Conservation (phyloP, 2,329 filamentous ascomycete genomes). For the Paradendryphiella salina region DNA sequence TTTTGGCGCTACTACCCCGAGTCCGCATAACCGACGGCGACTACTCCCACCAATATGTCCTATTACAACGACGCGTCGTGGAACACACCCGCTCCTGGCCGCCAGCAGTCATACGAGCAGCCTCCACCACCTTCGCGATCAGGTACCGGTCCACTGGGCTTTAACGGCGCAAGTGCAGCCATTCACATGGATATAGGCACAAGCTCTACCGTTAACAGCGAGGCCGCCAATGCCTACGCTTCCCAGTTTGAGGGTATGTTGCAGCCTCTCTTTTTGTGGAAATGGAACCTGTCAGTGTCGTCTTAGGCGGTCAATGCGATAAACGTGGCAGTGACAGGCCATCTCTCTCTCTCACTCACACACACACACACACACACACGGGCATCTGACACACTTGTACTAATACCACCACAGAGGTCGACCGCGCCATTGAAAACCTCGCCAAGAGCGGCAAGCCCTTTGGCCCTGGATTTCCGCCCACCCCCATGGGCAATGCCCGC, state of each 20-base stretch:
- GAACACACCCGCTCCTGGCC: slow-evolving; percentile 62
- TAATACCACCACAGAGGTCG: slow-evolving; percentile 70
- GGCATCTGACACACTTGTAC: slow-evolving; percentile 1
- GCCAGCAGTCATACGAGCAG: slow-evolving; percentile 73
- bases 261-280: not conserved
- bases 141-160: slow-evolving; percentile 55
- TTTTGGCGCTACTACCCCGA: slow-evolving; percentile 19
- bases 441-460: slow-evolving; percentile 96
- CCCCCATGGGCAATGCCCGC: slow-evolving; percentile 59
- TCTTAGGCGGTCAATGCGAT: not conserved
- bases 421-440: slow-evolving; percentile 92
- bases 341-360: no score
- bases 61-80: slow-evolving; percentile 70
- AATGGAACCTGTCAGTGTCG: not conserved
- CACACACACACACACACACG: not conserved
- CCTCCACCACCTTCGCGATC: slow-evolving; percentile 72
- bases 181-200: slow-evolving; percentile 61
- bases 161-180: slow-evolving; percentile 17
- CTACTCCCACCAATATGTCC: slow-evolving; percentile 55
- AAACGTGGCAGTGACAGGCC: slow-evolving; percentile 7
- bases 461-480: slow-evolving; percentile 45
- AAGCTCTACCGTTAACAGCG: slow-evolving; percentile 67
- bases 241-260: slow-evolving; percentile 87
- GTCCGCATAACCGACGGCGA: slow-evolving; percentile 10
- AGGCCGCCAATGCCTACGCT: slow-evolving; percentile 77